Evolutionary conservation across 2,329 filamentous ascomycete species (phyloP).

Genomic region (Epichloe sp.): DNA sequence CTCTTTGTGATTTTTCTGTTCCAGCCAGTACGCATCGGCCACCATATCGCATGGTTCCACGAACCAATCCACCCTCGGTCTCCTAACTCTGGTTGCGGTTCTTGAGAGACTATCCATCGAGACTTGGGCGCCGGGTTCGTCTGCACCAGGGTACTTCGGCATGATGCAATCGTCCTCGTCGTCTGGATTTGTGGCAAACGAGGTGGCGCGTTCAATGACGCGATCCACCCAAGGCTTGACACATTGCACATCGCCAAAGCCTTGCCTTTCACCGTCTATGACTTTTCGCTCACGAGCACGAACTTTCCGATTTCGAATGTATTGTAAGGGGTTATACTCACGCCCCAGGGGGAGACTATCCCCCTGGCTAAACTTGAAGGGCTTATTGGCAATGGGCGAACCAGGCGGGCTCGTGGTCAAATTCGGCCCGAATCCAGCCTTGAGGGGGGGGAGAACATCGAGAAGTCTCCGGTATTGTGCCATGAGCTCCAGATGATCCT

Average conservation of each 20-base stretch:
- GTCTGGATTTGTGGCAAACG: conserved; percentile 12
- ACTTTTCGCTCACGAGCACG: conserved; percentile 63
- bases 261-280: conserved; percentile 61
- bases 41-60: conserved; percentile 74
- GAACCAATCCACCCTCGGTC: conserved; percentile 74
- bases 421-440: conserved; percentile 25
- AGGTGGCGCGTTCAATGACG: conserved; percentile 30
- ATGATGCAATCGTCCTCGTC: conserved; percentile 17
- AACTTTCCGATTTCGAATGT: conserved; percentile 79
- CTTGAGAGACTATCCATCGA: conserved; percentile 31
- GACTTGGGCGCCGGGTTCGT: conserved; percentile 27
- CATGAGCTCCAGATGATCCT: conserved; percentile 72
- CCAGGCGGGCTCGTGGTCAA: conserved; percentile 28
- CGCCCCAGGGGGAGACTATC: conserved; percentile 42
- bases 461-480: conserved; percentile 72
- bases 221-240: conserved; percentile 69
- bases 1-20: conserved; percentile 66
- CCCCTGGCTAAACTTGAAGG: conserved; percentile 12
- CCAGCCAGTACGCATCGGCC: conserved; percentile 83
- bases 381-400: conserved; percentile 25
- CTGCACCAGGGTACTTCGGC: conserved; percentile 33
- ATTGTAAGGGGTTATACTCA: conserved; percentile 81
- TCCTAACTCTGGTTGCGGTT: conserved; percentile 45
- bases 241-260: conserved; percentile 60
- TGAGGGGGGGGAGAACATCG: conserved; percentile 60